Percentiles rank a stretch among this genome's conserved stretches.
Conservation (phyloP, 1,284 basidiomycete species). For the Chondrostereum purpureum region DNA sequence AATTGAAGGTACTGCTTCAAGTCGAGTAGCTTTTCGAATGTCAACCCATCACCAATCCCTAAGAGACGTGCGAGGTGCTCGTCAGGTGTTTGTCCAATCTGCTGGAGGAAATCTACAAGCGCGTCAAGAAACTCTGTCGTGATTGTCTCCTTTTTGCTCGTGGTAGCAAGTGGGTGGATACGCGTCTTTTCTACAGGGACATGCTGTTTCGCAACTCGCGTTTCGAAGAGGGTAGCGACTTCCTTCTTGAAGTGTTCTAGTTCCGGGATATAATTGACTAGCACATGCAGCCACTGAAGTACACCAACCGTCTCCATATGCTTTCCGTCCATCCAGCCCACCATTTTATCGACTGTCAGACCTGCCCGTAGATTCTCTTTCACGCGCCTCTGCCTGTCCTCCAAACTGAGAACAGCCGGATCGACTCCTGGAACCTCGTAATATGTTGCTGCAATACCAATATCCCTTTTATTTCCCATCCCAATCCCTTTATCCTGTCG, state of each 20-base stretch:
- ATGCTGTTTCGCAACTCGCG: conserved; percentile 13
- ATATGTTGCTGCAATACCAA: conserved; percentile 18
- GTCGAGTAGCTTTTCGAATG: conserved; percentile 24
- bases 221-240: conserved; percentile 17
- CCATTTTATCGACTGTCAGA: conserved; percentile 18
- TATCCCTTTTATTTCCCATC: conserved; percentile 17
- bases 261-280: conserved; percentile 21
- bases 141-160: conserved; percentile 21
- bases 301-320: conserved; percentile 19
- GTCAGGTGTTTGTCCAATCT: conserved; percentile 20
- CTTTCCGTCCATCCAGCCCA: conserved; percentile 17
- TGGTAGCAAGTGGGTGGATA: conserved; percentile 21
- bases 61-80: conserved; percentile 15
- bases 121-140: conserved; percentile 24
- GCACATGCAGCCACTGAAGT: conserved; percentile 21
- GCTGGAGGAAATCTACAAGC: conserved; percentile 23
- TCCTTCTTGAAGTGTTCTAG: conserved; percentile 15
- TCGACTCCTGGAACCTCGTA: conserved; percentile 12
- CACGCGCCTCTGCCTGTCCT: conserved; percentile 15
- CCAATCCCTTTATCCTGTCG: conserved; percentile 18
- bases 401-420: conserved; percentile 13
- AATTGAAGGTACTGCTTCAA: conserved; percentile 25
- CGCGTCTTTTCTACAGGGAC: conserved; percentile 10
- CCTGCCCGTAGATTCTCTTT: conserved; percentile 11
- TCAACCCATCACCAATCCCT: conserved; percentile 25